Percentiles rank a stretch among this genome's conserved stretches.
These are phyloP conservation scores for Knoxdaviesia capensis DNA, from an alignment of 2,329 filamentous ascomycete species.

Conservation along the genomic window DNA sequence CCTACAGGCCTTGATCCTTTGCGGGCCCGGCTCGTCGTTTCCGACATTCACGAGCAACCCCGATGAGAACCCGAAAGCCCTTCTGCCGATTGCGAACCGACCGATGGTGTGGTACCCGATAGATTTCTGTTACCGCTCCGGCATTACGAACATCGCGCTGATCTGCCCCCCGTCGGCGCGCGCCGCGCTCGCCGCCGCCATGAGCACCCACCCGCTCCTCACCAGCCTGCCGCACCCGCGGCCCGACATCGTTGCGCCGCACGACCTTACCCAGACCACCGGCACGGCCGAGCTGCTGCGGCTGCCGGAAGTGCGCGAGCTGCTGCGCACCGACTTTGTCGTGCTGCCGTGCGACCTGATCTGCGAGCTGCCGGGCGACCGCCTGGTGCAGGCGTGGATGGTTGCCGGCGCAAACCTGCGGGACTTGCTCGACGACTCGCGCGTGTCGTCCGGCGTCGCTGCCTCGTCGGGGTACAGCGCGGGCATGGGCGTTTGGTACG, in stretches of 20 bases:
- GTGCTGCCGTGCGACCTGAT: constrained; percentile 86
- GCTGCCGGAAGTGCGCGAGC: constrained; percentile 59
- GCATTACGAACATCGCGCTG: constrained; percentile 48
- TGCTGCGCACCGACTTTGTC: constrained; percentile 70
- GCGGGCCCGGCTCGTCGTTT: constrained; percentile 64
- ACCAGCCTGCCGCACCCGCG: constrained; percentile 53
- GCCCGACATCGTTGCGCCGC: constrained; percentile 58
- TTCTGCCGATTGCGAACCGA: constrained; percentile 64
- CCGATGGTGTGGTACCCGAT: constrained; percentile 84
- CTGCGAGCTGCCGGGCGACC: constrained; percentile 69
- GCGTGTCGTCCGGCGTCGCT: no score
- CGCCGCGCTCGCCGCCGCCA: constrained; percentile 44
- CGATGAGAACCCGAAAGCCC: constrained; percentile 62
- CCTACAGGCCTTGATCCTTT: constrained; percentile 68
- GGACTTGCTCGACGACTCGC: constrained; percentile 12
- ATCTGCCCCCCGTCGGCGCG: constrained; percentile 45
- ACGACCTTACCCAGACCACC: constrained; percentile 58
- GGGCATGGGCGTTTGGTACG: constrained; percentile 78
- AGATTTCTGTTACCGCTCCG: constrained; percentile 67
- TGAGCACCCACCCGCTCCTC: constrained; percentile 61
- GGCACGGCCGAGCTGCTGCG: constrained; percentile 80
- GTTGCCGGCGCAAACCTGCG: constrained; percentile 53
- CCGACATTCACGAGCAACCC: constrained; percentile 67
- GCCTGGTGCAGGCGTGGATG: constrained; percentile 83
- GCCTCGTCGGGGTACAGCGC: constrained; percentile 43